These are phyloP conservation scores for Hemileia vastatrix DNA, from an alignment of 1,284 basidiomycete species.

Conservation along the genomic window DNA sequence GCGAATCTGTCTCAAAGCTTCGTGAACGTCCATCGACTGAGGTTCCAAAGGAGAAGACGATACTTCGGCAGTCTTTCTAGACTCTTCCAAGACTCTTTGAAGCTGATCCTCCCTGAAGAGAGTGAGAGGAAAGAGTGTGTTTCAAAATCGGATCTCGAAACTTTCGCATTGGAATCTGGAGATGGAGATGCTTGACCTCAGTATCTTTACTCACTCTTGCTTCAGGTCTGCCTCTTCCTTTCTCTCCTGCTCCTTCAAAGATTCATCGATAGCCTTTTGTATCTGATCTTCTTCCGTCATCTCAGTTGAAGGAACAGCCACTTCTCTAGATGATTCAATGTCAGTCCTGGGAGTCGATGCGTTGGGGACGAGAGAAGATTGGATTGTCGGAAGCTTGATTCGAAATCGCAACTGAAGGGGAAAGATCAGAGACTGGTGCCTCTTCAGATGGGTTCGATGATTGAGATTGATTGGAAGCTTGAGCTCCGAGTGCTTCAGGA, in stretches of 20 bases:
- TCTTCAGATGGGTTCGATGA: slow-evolving; percentile 35
- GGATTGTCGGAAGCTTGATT: slow-evolving; percentile 1
- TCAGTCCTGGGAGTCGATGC: not conserved
- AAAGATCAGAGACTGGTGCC: slow-evolving; percentile 23
- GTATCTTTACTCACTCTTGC: slow-evolving; percentile 3
- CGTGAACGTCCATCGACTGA: slow-evolving; percentile 4
- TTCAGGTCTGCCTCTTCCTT: not conserved
- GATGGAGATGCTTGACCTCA: not conserved
- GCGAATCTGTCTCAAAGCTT: not conserved
- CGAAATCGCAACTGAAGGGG: slow-evolving; percentile 19
- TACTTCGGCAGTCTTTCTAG: slow-evolving; percentile 25
- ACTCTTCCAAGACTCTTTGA: too few relatives aligned
- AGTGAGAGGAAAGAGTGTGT: not conserved
- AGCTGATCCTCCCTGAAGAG: not conserved
- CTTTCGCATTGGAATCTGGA: not conserved
- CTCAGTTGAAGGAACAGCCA: not conserved
- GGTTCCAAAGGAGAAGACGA: slow-evolving; percentile 5
- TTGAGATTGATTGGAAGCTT: slow-evolving; percentile 49
- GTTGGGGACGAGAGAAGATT: too few relatives aligned
- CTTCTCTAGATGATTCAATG: not conserved
- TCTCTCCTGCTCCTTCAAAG: slow-evolving; percentile 28
- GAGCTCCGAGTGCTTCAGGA: not conserved
- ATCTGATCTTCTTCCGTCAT: slow-evolving; percentile 25
- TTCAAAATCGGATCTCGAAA: not conserved
- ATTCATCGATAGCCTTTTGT: slow-evolving; percentile 29